Percentiles rank a stretch among this genome's conserved stretches.
phyloP scores from a whole-genome alignment of 2,329 filamentous ascomycete genomes.

The Ascochyta rabiei region DNA sequence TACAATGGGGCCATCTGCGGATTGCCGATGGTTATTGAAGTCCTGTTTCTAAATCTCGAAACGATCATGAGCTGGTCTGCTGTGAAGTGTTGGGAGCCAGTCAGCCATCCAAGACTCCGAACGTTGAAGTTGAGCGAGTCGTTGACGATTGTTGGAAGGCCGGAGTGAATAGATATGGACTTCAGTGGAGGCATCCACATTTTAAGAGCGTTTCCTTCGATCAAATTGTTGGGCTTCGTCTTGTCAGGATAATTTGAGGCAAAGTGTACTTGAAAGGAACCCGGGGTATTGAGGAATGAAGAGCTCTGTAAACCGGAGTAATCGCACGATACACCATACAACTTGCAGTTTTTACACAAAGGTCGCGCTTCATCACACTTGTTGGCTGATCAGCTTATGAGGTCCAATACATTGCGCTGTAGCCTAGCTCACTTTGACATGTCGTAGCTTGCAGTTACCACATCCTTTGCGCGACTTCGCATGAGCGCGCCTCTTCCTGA shows the following conservation, averaged over 20 bases:
- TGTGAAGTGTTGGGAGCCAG: slow-evolving; percentile 23
- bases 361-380: slow-evolving; percentile 63
- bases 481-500: slow-evolving; percentile 48
- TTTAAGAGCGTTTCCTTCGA: neutral
- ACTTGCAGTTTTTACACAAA: slow-evolving; percentile 55
- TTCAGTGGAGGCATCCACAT: neutral
- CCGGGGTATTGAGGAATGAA: slow-evolving; percentile 42
- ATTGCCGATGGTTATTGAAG: slow-evolving; percentile 51
- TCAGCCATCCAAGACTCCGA: neutral
- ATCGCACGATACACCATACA: slow-evolving; percentile 57
- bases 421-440: slow-evolving; percentile 55
- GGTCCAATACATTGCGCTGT: neutral
- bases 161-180: neutral
- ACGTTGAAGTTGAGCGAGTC: slow-evolving; percentile 1
- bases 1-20: slow-evolving; percentile 42
- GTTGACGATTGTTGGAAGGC: neutral
- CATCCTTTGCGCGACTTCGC: slow-evolving; percentile 62
- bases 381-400: neutral
- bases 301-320: slow-evolving; percentile 47
- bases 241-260: neutral
- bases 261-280: slow-evolving; percentile 34
- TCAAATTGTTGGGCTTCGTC: neutral
- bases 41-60: slow-evolving; percentile 53
- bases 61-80: slow-evolving; percentile 41
- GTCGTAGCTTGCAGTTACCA: slow-evolving; percentile 62